Evolutionary conservation across 129 eudicot genomes (phyloP).

Genomic region (Pittosporum tobira): DNA sequence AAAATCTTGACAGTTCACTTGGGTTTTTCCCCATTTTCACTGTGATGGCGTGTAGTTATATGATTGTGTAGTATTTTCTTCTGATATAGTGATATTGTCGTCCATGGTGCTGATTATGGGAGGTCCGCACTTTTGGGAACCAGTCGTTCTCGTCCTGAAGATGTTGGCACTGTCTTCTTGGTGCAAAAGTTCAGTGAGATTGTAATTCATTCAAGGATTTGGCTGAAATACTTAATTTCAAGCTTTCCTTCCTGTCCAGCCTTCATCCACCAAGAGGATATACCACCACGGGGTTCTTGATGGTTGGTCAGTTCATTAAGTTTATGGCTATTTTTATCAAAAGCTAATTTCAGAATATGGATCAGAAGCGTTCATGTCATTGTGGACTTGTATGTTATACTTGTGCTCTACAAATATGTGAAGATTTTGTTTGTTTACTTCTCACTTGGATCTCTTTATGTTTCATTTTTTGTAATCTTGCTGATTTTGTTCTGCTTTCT

Average conservation of each 20-base stretch:
- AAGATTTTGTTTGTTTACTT: constrained; percentile 16
- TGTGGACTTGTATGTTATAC: constrained; percentile 34
- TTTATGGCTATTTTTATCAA: constrained; percentile 3
- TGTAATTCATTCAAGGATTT: constrained; percentile 6
- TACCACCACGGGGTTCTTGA: constrained; percentile 1
- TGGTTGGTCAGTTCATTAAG: background rate
- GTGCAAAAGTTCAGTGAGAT: constrained; percentile 1
- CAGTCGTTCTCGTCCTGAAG: background rate
- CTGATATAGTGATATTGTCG: constrained; percentile 22
- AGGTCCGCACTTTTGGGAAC: constrained; percentile 1
- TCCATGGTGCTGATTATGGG: constrained; percentile 12
- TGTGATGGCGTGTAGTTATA: constrained; percentile 38
- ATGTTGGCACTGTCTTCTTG: background rate
- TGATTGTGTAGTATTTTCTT: constrained; percentile 31
- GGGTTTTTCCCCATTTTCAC: constrained; percentile 12
- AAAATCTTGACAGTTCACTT: constrained; percentile 39
- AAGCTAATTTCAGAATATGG: constrained; percentile 29
- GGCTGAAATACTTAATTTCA: constrained; percentile 6
- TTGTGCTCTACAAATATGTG: constrained; percentile 18
- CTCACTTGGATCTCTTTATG: background rate
- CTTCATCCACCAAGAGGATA: constrained; percentile 3
- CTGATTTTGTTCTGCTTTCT: background rate
- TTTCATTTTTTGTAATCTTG: background rate
- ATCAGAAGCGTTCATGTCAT: constrained; percentile 24
- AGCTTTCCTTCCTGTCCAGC: constrained; percentile 7